These are phyloP conservation scores for Tulasnella sp. DNA, from an alignment of 768 basidiomycete species.

Conservation along the genomic window DNA sequence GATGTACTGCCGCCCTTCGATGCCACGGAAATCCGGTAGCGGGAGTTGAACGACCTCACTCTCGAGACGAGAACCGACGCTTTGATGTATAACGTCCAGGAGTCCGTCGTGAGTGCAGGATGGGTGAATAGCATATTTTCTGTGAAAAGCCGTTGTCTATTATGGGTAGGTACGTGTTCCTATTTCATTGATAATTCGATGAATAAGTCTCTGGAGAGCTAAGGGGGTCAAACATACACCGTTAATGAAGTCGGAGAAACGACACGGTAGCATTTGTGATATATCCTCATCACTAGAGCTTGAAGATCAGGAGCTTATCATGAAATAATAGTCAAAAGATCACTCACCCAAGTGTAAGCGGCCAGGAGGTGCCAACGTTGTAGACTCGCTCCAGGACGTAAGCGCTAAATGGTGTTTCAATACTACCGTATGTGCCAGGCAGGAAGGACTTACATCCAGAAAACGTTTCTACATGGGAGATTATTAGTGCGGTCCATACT, in stretches of 20 bases:
- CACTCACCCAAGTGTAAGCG: not conserved
- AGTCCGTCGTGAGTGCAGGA: constrained; percentile 20
- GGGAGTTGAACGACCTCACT: constrained; percentile 25
- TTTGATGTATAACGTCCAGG: constrained; percentile 28
- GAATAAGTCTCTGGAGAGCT: not conserved
- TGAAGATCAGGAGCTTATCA: not conserved
- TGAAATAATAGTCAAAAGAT: not conserved
- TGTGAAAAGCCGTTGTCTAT: constrained; percentile 19
- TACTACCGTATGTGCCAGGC: not conserved
- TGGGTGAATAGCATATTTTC: constrained; percentile 20
- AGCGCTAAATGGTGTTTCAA: not conserved
- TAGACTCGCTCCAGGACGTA: constrained; percentile 18
- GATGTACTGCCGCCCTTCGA: not conserved
- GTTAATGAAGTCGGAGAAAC: not conserved
- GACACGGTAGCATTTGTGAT: constrained; percentile 21
- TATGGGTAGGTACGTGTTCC: constrained; percentile 6
- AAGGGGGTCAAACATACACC: not conserved
- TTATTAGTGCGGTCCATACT: not conserved
- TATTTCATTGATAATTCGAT: not conserved
- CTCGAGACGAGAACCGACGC: constrained; percentile 10
- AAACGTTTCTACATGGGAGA: not conserved
- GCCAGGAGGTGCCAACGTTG: constrained; percentile 11
- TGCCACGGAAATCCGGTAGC: not conserved
- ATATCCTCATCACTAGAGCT: constrained; percentile 12
- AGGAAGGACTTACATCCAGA: constrained; percentile 12